Percentiles rank a stretch among this genome's conserved stretches.
phyloP scores from a whole-genome alignment of 2,329 filamentous ascomycete species.

The Escovopsis weberi region DNA sequence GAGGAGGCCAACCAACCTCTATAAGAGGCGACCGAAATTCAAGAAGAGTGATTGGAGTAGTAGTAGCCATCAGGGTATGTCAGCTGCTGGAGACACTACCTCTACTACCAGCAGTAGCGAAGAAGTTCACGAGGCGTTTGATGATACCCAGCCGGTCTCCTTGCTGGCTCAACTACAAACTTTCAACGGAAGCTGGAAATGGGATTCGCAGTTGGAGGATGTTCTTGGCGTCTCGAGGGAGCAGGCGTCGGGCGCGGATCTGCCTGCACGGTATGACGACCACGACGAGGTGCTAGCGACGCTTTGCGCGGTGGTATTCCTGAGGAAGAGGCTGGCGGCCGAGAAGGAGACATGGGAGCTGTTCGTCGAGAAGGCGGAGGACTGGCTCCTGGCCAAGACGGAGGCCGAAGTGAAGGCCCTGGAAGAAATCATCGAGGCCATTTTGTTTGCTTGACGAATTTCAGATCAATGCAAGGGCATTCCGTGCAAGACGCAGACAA shows the following conservation, averaged over 20 bases:
- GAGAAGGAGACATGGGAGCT: conserved; percentile 48
- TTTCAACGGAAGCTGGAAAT: conserved; percentile 18
- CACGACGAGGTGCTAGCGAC: conserved; percentile 13
- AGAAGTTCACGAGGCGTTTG: not conserved
- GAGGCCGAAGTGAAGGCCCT: conserved; percentile 7
- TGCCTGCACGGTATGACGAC: conserved; percentile 3
- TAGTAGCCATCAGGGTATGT: too few species aligned
- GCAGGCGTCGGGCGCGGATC: conserved; percentile 1
- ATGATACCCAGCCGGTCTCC: not conserved
- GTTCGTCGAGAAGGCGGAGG: conserved; percentile 43
- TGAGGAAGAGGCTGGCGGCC: conserved; percentile 29
- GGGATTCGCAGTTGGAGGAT: conserved; percentile 13
- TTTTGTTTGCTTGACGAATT: not conserved
- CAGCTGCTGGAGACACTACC: not conserved
- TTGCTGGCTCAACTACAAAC: conserved; percentile 38
- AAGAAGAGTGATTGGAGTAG: too few species aligned
- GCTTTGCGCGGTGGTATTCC: conserved; percentile 14
- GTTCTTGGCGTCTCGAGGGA: conserved; percentile 11
- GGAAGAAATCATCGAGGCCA: conserved; percentile 6
- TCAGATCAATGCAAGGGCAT: too few species aligned
- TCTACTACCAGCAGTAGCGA: not conserved
- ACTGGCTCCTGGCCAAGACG: conserved; percentile 26
- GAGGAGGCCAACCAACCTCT: too few species aligned
- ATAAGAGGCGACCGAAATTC: too few species aligned
- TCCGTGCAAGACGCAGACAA: too few species aligned